Conservation (phyloP, 2,329 filamentous ascomycete genomes). For the Colletotrichum filicis region DNA sequence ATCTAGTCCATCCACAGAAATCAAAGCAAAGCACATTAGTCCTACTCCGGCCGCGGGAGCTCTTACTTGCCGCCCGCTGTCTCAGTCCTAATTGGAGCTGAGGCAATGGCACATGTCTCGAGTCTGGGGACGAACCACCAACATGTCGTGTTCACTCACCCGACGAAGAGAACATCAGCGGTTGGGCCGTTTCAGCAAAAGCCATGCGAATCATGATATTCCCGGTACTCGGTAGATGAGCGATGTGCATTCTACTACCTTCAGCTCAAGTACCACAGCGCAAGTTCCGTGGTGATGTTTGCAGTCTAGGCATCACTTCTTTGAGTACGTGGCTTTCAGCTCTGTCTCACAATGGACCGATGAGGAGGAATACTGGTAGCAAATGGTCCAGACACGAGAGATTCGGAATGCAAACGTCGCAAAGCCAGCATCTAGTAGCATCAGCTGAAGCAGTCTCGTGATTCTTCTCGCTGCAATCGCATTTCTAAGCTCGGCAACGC, state of each 20-base stretch:
- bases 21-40: background rate
- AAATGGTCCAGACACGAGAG: too few relatives aligned
- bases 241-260: background rate
- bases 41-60: background rate
- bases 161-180: background rate
- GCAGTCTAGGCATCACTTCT: background rate
- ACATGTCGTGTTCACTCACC: background rate
- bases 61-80: background rate
- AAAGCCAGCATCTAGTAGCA: too few relatives aligned
- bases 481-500: too few relatives aligned
- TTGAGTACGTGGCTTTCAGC: background rate
- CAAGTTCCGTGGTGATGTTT: background rate
- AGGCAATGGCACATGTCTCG: background rate
- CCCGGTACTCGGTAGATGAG: background rate
- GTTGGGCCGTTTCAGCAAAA: background rate
- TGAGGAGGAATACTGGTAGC: too few relatives aligned
- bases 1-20: background rate
- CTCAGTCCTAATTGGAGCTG: background rate
- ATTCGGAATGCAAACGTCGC: too few relatives aligned
- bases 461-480: too few relatives aligned
- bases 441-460: too few relatives aligned
- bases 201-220: background rate
- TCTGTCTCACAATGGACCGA: background rate
- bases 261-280: background rate
- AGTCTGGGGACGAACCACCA: background rate